Conservation (phyloP, 73 alveolate genomes). For the Uronychia setigera region DNA sequence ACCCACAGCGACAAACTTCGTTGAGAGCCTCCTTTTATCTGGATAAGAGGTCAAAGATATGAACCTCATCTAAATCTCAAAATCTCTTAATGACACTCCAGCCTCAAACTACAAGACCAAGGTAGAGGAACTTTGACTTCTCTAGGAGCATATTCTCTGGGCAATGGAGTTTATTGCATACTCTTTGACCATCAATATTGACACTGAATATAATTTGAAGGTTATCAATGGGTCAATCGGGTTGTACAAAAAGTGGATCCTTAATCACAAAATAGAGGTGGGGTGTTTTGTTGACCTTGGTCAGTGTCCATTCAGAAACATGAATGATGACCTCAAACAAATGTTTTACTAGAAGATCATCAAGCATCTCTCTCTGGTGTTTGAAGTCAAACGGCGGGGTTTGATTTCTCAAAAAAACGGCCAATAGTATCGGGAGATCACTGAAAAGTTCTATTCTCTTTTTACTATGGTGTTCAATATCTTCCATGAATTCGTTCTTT, state of each 20-base stretch:
- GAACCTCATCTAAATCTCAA: neutral
- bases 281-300: neutral
- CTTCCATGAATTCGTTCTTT: neutral
- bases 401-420: neutral
- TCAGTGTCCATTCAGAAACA: neutral
- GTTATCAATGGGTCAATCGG: neutral
- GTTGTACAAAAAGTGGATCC: neutral
- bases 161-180: neutral
- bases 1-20: neutral
- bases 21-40: neutral
- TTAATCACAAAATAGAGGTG: neutral
- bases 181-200: neutral
- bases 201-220: neutral
- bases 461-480: neutral
- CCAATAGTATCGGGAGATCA: neutral
- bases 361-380: neutral
- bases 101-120: neutral
- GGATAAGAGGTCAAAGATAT: neutral
- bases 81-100: neutral
- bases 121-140: neutral
- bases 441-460: neutral
- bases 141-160: constrained; percentile 3
- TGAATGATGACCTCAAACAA: neutral
- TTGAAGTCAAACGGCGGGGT: neutral
- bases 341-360: neutral